Percentiles rank a stretch among this genome's conserved stretches.
These are phyloP conservation scores for Colletotrichum gloeosporioides DNA, from an alignment of 2,329 filamentous ascomycete species.

Conservation along the genomic window DNA sequence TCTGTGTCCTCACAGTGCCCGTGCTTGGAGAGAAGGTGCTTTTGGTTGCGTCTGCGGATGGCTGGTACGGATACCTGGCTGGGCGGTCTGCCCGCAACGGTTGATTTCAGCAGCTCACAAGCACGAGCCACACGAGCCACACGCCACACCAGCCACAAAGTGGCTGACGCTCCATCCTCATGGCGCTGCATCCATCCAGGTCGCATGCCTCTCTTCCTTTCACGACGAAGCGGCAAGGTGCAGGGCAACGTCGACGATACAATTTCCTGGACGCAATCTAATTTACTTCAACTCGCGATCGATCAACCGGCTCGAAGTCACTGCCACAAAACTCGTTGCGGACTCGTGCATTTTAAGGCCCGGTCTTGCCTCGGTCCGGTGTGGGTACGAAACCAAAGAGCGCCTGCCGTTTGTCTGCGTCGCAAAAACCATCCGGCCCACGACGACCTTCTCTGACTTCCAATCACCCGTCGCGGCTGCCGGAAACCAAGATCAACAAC, in stretches of 20 bases:
- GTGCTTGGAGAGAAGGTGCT: neutral
- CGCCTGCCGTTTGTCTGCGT: neutral
- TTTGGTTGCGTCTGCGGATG: too few species aligned
- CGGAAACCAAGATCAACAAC: neutral
- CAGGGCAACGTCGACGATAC: neutral
- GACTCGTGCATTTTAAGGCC: neutral
- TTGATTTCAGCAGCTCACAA: too few species aligned
- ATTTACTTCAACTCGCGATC: neutral
- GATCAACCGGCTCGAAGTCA: neutral
- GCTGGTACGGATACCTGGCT: neutral
- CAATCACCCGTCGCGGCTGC: neutral
- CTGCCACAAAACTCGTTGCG: neutral
- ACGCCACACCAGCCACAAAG: neutral
- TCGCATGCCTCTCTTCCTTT: neutral
- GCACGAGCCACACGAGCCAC: neutral
- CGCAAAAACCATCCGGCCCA: neutral
- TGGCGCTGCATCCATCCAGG: neutral
- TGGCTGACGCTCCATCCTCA: neutral
- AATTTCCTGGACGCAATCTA: neutral
- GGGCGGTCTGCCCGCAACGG: neutral
- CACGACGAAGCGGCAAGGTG: neutral
- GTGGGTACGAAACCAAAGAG: neutral
- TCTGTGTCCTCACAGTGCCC: neutral
- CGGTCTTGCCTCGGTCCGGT: neutral
- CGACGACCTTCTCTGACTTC: neutral